A percentile compares a stretch with the other conserved stretches of the same genome.
Evolutionary conservation across 2,329 filamentous ascomycete genomes (phyloP).

Genomic region (Scedosporium boydii): DNA sequence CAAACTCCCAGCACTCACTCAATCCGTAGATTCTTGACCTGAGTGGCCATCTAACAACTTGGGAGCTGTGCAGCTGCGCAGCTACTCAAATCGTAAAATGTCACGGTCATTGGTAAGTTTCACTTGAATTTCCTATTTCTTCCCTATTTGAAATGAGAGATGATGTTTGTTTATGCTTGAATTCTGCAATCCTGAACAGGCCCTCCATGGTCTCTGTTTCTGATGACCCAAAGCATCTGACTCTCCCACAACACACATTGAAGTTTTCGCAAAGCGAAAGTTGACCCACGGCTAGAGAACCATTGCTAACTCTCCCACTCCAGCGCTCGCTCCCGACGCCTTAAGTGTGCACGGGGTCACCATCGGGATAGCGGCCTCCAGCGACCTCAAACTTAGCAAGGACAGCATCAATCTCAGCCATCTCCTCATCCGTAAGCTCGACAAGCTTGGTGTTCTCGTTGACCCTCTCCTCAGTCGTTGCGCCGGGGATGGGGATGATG

Average conservation of each 20-base stretch:
- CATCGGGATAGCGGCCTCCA: constrained; percentile 38
- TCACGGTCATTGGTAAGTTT: not conserved
- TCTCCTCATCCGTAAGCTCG: constrained; percentile 38
- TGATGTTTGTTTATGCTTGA: constrained; percentile 5
- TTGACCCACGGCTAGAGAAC: not conserved
- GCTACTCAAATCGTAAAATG: too few relatives aligned
- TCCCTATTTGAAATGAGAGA: not conserved
- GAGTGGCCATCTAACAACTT: too few relatives aligned
- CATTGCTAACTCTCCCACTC: not conserved
- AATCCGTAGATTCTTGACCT: too few relatives aligned
- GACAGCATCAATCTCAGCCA: constrained; percentile 39
- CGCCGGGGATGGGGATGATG: constrained; percentile 59
- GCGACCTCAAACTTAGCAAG: constrained; percentile 35
- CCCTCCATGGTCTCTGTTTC: not conserved
- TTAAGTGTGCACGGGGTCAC: constrained; percentile 26
- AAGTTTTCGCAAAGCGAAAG: not conserved
- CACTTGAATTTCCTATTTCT: not conserved
- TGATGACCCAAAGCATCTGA: constrained; percentile 4
- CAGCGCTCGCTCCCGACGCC: not conserved
- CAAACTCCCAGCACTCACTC: too few relatives aligned
- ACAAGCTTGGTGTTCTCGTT: constrained; percentile 49
- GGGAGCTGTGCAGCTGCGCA: too few relatives aligned
- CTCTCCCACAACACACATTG: not conserved
- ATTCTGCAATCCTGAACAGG: constrained; percentile 9
- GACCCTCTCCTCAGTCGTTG: constrained; percentile 45